Percentiles rank a stretch among this genome's conserved stretches.
phyloP scores from a whole-genome alignment of 1,284 basidiomycete species.

The Trichosporon inkin region DNA sequence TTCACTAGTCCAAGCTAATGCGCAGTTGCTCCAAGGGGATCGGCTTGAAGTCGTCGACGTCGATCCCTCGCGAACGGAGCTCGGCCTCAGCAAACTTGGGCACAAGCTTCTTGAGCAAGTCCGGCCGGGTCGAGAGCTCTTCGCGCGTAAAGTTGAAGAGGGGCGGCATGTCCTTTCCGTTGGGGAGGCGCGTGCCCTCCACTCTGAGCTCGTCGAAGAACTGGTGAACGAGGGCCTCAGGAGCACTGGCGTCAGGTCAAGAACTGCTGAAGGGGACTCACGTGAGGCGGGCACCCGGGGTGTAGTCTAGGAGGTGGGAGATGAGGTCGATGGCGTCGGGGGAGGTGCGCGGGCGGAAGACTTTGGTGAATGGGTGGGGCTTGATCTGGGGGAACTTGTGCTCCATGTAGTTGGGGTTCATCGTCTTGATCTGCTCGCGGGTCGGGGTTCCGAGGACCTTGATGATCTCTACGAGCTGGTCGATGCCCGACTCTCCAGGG shows the following conservation, averaged over 20 bases:
- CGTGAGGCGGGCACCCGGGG: constrained; percentile 80
- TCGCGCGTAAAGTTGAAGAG: constrained; percentile 96
- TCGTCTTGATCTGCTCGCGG: constrained; percentile 99
- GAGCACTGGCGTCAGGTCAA: constrained; percentile 54
- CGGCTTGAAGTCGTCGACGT: constrained; percentile 85
- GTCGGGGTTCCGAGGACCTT: constrained; percentile 98
- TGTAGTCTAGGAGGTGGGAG: constrained; percentile 92
- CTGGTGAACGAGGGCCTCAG: constrained; percentile 90
- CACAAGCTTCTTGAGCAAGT: constrained; percentile 85
- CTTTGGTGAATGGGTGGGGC: constrained; percentile 92
- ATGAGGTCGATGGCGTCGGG: constrained; percentile 96
- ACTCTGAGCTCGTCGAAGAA: constrained; percentile 95
- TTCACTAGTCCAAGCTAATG: constrained; percentile 69
- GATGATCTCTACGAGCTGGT: constrained; percentile 99
- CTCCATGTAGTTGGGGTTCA: constrained; percentile 99
- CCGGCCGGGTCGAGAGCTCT: constrained; percentile 93
- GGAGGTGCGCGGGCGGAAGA: constrained; percentile 95
- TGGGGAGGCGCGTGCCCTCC: constrained; percentile 89
- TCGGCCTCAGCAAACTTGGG: constrained; percentile 84
- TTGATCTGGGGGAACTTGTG: constrained; percentile 99
- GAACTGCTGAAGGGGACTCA: constrained; percentile 21
- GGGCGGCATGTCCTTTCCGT: constrained; percentile 89
- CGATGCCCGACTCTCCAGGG: constrained; percentile 99
- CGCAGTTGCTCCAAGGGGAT: constrained; percentile 89
- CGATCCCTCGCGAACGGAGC: constrained; percentile 78